phyloP scores from a whole-genome alignment of 129 eudicot species.

The Chrysanthemum makinoi region DNA sequence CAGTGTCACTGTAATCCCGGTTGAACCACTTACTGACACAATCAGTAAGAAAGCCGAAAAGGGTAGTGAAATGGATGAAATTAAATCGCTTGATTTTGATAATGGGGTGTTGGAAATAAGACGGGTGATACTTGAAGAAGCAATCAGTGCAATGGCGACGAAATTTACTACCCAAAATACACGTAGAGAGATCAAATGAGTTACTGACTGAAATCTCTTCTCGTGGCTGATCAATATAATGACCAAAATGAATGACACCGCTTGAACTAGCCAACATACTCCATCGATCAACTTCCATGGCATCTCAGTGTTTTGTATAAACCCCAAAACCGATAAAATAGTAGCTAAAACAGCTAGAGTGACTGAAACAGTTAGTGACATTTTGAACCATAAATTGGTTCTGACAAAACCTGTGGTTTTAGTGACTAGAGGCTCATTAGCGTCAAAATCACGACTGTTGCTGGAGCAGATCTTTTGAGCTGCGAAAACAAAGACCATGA shows the following conservation, averaged over 20 bases:
- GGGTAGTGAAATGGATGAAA: conserved; percentile 36
- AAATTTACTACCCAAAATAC: conserved; percentile 49
- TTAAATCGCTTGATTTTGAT: conserved; percentile 38
- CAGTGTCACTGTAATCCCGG: conserved; percentile 41
- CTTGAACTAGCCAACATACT: conserved; percentile 51
- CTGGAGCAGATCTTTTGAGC: conserved; percentile 11
- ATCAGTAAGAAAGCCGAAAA: conserved; percentile 42
- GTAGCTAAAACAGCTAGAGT: conserved; percentile 34
- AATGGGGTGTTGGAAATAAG: conserved; percentile 20
- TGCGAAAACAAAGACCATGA: conserved; percentile 13
- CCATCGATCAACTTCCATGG: conserved; percentile 38
- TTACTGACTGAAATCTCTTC: conserved; percentile 34
- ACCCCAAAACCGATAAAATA: conserved; percentile 34
- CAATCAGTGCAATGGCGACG: conserved; percentile 33
- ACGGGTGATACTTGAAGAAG: conserved; percentile 36
- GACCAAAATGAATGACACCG: conserved; percentile 34
- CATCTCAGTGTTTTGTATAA: conserved; percentile 24
- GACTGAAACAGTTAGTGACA: conserved; percentile 26
- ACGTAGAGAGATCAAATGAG: conserved; percentile 53
- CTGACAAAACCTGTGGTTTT: conserved; percentile 12
- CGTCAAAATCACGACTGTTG: not conserved
- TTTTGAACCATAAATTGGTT: conserved; percentile 45
- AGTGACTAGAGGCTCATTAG: conserved; percentile 25
- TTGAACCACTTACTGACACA: conserved; percentile 42
- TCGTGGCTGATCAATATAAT: conserved; percentile 44